Conservation (phyloP, 768 basidiomycete species). For the Sporobolomyces pararoseus region DNA sequence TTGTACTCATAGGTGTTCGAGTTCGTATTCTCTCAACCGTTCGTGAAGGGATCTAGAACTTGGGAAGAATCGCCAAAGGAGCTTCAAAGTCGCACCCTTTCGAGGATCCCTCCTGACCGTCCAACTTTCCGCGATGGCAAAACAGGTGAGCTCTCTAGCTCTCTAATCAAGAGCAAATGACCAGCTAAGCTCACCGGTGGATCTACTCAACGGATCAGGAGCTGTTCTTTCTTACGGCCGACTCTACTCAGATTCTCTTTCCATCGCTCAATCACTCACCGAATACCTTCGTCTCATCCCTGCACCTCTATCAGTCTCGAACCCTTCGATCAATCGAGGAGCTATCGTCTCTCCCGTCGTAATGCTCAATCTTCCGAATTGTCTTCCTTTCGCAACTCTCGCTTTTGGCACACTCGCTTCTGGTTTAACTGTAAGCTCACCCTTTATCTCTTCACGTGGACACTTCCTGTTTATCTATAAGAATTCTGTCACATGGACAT, state of each 20-base stretch:
- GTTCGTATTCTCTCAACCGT: conserved; percentile 40
- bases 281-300: conserved; percentile 21
- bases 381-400: conserved; percentile 41
- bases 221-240: conserved; percentile 31
- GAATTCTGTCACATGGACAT: too few species aligned
- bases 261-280: conserved; percentile 29
- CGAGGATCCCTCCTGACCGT: conserved; percentile 27
- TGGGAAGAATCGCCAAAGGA: conserved; percentile 24
- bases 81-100: conserved; percentile 5
- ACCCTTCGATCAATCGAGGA: conserved; percentile 33
- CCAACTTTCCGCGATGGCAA: conserved; percentile 34
- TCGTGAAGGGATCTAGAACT: conserved; percentile 24
- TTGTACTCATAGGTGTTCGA: conserved; percentile 22
- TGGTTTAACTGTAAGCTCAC: conserved; percentile 16
- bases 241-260: conserved; percentile 29
- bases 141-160: conserved; percentile 18
- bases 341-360: conserved; percentile 43
- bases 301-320: conserved; percentile 4
- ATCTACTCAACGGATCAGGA: not conserved
- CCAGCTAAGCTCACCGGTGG: not conserved
- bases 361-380: conserved; percentile 46
- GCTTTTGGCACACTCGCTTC: conserved; percentile 44
- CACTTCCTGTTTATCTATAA: too few species aligned
- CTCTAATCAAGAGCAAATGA: not conserved
- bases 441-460: not conserved